Evolutionary conservation across 768 basidiomycete genomes (phyloP).

Genomic region (Lentinula aciculospora): DNA sequence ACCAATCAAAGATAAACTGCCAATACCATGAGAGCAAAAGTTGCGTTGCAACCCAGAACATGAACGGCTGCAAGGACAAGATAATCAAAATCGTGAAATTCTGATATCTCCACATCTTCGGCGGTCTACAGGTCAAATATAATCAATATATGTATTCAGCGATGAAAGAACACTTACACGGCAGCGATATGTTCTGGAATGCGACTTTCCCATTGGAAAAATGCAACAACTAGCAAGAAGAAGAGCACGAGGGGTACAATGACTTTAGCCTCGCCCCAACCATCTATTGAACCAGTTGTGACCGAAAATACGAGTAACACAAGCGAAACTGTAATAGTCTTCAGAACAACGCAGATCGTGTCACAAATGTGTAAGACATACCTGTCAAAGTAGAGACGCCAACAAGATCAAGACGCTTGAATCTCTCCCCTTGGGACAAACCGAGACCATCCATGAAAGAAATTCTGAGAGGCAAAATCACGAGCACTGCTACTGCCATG

Average conservation of each 20-base stretch:
- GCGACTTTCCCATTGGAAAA: constrained; percentile 46
- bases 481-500: constrained; percentile 14
- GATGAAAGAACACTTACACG: constrained; percentile 23
- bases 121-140: constrained; percentile 23
- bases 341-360: neutral
- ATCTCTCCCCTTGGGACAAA: neutral
- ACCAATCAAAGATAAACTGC: constrained; percentile 39
- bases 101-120: constrained; percentile 33
- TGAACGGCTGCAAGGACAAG: constrained; percentile 30
- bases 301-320: constrained; percentile 36
- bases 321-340: constrained; percentile 21
- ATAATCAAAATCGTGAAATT: constrained; percentile 35
- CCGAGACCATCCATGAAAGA: neutral
- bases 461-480: neutral
- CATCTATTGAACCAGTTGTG: constrained; percentile 40
- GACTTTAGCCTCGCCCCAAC: constrained; percentile 43
- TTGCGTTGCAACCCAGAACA: constrained; percentile 35
- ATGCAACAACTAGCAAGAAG: constrained; percentile 29
- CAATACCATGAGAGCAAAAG: constrained; percentile 30
- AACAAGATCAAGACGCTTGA: constrained; percentile 9
- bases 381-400: constrained; percentile 8
- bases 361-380: neutral
- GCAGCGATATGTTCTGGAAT: constrained; percentile 35
- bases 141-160: neutral
- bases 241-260: constrained; percentile 42